Conservation (phyloP, 106 monocot species). For the Dendrobium nobile region DNA sequence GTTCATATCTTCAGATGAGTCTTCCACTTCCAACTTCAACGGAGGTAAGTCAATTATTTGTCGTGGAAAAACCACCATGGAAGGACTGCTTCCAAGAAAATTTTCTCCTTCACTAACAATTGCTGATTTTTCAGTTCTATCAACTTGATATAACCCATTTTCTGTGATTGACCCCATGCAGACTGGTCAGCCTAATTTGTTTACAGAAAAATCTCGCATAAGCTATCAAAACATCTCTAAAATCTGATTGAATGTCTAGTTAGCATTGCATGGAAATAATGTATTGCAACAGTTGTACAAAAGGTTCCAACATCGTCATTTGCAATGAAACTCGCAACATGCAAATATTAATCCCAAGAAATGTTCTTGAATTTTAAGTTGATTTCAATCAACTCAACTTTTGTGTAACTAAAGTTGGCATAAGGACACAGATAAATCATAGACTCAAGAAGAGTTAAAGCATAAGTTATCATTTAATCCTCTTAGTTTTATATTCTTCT, state of each 20-base stretch:
- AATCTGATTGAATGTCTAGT: background rate
- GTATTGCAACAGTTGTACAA: background rate
- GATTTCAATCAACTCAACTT: background rate
- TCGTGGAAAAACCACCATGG: conserved; percentile 24
- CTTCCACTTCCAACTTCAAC: conserved; percentile 28
- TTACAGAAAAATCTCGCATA: background rate
- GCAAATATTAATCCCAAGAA: background rate
- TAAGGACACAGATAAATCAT: background rate
- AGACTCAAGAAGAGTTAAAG: background rate
- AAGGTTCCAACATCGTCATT: background rate
- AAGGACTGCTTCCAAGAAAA: background rate
- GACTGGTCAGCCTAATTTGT: background rate
- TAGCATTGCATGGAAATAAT: background rate
- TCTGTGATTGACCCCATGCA: background rate
- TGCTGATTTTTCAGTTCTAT: background rate
- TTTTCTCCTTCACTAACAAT: background rate
- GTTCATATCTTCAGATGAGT: conserved; percentile 23
- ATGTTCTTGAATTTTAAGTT: background rate
- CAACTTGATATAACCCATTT: background rate
- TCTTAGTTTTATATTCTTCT: background rate
- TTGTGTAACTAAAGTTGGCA: background rate
- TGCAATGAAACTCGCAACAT: background rate
- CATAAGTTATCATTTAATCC: background rate
- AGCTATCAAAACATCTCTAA: background rate
- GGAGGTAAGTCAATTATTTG: conserved; percentile 11